Evolutionary conservation across 495 filamentous ascomycete genomes (phyloP).

Genomic region (Penicilliopsis zonata): DNA sequence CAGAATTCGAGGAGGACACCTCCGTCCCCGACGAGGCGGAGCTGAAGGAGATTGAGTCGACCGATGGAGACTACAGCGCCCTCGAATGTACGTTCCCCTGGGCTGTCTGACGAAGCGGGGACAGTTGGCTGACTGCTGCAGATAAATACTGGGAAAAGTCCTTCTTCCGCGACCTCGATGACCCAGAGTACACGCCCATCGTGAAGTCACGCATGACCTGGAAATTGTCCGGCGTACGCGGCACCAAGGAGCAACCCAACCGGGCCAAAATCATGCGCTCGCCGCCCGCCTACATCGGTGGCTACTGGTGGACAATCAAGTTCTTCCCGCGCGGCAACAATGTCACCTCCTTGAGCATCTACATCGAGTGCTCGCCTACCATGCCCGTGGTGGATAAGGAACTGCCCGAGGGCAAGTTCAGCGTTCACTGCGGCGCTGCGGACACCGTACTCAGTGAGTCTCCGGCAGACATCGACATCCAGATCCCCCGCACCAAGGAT

Average conservation of each 20-base stretch:
- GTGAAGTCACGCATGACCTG: slow-evolving; percentile 48
- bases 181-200: slow-evolving; percentile 42
- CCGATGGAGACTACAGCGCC: slow-evolving; percentile 38
- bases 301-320: slow-evolving; percentile 58
- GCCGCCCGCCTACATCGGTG: slow-evolving; percentile 43
- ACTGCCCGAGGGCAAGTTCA: slow-evolving; percentile 26
- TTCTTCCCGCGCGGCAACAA: slow-evolving; percentile 57
- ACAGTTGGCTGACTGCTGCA: slow-evolving; percentile 12
- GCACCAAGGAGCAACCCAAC: slow-evolving; percentile 49
- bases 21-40: slow-evolving; percentile 47
- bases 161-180: slow-evolving; percentile 44
- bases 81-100: slow-evolving; percentile 35
- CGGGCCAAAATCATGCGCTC: slow-evolving; percentile 47
- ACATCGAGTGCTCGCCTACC: slow-evolving; percentile 47
- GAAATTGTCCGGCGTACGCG: slow-evolving; percentile 47
- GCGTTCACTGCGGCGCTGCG: slow-evolving; percentile 21
- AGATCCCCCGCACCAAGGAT: slow-evolving; percentile 16
- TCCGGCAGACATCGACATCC: slow-evolving; percentile 18
- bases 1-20: slow-evolving; percentile 42
- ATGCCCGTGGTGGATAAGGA: slow-evolving; percentile 26
- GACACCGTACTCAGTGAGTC: slow-evolving; percentile 15
- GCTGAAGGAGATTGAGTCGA: slow-evolving; percentile 42
- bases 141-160: slow-evolving; percentile 49
- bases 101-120: neutral
- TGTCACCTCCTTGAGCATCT: slow-evolving; percentile 47